Conservation (phyloP, 805 yeast genomes). For the Lachancea nothofagi region DNA sequence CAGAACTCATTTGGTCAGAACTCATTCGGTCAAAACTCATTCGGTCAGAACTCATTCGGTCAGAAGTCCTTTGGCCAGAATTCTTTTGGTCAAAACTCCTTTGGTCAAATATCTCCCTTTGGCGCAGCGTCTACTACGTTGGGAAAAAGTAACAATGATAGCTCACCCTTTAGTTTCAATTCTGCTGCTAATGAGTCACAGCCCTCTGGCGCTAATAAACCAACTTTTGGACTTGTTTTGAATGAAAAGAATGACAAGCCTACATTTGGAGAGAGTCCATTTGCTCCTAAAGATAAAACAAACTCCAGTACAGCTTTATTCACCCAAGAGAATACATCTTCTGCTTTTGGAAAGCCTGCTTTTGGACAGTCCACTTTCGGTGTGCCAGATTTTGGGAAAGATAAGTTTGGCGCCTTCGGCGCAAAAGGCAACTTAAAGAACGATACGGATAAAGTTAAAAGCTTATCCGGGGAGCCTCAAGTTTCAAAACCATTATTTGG, state of each 20-base stretch:
- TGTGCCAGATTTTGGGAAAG: neutral
- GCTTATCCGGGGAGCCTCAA: conserved; percentile 12
- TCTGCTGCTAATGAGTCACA: neutral
- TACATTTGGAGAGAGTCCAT: neutral
- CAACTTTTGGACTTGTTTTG: neutral
- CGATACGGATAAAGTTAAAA: neutral
- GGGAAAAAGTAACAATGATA: conserved; percentile 7
- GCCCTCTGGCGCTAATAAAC: neutral
- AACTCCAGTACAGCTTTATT: neutral
- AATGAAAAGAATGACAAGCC: neutral
- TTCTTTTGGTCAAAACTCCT: conserved; percentile 12
- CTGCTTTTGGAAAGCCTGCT: conserved; percentile 1
- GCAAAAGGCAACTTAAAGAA: neutral
- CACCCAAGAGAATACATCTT: neutral
- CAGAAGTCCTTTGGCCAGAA: conserved; percentile 1
- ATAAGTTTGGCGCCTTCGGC: neutral
- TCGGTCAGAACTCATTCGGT: conserved; percentile 20
- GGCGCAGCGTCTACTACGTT: conserved; percentile 16
- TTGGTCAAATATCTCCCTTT: conserved; percentile 15
- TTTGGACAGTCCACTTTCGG: neutral
- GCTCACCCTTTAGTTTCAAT: neutral
- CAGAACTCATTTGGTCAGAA: conserved; percentile 9
- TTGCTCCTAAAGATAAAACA: neutral
- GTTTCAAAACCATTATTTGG: conserved; percentile 18
- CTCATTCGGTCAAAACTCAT: conserved; percentile 23